These are phyloP conservation scores for Penicillium sp. DNA, from an alignment of 2,329 filamentous ascomycete species.

Conservation along the genomic window DNA sequence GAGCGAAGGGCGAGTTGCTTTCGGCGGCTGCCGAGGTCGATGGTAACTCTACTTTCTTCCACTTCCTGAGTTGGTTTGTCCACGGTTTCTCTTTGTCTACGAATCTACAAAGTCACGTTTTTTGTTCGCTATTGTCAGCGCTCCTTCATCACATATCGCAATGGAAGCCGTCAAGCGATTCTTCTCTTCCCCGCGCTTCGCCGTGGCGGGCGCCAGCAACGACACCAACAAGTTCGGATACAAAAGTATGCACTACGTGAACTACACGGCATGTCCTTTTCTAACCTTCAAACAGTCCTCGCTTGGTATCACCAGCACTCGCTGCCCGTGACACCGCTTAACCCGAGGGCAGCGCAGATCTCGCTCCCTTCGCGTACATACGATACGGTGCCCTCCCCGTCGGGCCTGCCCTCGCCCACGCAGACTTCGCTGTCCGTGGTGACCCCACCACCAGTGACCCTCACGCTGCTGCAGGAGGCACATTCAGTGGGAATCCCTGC, in stretches of 20 bases:
- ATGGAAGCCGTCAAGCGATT: slow-evolving; percentile 66
- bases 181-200: slow-evolving; percentile 76
- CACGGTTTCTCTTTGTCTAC: neutral
- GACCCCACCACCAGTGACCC: slow-evolving; percentile 77
- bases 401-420: slow-evolving; percentile 62
- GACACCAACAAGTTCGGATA: slow-evolving; percentile 85
- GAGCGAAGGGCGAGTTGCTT: slow-evolving; percentile 8
- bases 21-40: slow-evolving; percentile 22
- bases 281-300: slow-evolving; percentile 62
- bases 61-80: neutral
- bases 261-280: neutral
- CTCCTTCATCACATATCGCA: neutral
- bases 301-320: slow-evolving; percentile 79
- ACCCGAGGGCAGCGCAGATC: slow-evolving; percentile 68
- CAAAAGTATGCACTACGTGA: slow-evolving; percentile 58
- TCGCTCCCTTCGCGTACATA: slow-evolving; percentile 59
- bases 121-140: neutral
- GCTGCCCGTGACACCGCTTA: slow-evolving; percentile 78
- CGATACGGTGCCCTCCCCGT: slow-evolving; percentile 64
- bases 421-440: slow-evolving; percentile 81
- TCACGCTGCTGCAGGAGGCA: slow-evolving; percentile 72
- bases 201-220: slow-evolving; percentile 85
- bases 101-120: neutral
- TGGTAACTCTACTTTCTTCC: slow-evolving; percentile 8
- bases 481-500: slow-evolving; percentile 68